Conservation (phyloP, 306 rosid genomes). For the Pyrus bretschneideri region DNA sequence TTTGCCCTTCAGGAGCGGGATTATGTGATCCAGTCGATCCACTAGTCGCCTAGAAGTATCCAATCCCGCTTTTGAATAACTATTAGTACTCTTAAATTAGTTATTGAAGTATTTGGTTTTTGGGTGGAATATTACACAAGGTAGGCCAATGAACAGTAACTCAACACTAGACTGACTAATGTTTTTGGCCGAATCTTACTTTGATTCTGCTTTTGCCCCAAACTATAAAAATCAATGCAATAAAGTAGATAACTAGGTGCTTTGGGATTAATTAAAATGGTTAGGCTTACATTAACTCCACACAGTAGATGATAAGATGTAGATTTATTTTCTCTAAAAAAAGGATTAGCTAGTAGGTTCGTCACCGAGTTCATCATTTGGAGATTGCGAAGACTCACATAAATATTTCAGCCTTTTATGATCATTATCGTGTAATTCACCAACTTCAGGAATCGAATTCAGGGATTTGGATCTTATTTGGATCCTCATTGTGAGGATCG, state of each 20-base stretch:
- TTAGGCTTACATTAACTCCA: constrained; percentile 1
- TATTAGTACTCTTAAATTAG: background rate
- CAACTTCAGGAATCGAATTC: too few species aligned
- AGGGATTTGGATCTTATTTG: too few species aligned
- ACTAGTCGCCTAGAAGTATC: too few species aligned
- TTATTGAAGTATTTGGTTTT: background rate
- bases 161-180: background rate
- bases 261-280: background rate
- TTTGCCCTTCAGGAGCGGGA: too few species aligned
- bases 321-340: background rate
- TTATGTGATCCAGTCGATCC: too few species aligned
- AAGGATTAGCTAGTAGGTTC: too few species aligned
- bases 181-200: background rate
- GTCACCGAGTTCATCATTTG: too few species aligned
- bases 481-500: too few species aligned
- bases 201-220: background rate
- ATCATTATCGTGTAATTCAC: too few species aligned
- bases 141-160: background rate
- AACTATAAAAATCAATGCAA: background rate
- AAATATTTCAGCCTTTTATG: too few species aligned
- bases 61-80: too few species aligned
- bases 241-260: background rate
- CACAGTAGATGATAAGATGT: background rate
- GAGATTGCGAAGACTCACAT: too few species aligned
- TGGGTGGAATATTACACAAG: background rate